Evolutionary conservation across 768 basidiomycete species (phyloP).

Genomic region (Imleria badia): DNA sequence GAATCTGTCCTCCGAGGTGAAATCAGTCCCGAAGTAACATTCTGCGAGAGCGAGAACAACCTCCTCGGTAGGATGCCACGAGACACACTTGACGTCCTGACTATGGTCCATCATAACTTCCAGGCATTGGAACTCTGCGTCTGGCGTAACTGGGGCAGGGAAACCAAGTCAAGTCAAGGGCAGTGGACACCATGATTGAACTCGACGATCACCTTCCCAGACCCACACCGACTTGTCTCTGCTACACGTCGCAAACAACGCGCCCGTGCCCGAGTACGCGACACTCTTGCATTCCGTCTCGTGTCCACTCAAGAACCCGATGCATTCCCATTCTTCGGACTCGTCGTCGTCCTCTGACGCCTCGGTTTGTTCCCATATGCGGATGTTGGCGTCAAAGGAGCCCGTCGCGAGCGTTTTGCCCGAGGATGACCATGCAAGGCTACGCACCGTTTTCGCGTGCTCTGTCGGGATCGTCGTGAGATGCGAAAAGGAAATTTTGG

Average conservation of each 20-base stretch:
- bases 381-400: conserved; percentile 91
- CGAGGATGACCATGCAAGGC: conserved; percentile 85
- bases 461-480: conserved; percentile 74
- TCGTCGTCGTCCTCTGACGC: conserved; percentile 39
- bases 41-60: conserved; percentile 39
- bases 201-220: conserved; percentile 77
- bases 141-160: conserved; percentile 69
- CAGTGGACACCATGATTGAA: neutral
- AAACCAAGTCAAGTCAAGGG: too few relatives aligned
- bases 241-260: conserved; percentile 88
- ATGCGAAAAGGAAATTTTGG: conserved; percentile 41
- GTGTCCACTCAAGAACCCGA: conserved; percentile 86
- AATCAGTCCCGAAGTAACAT: conserved; percentile 5
- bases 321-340: conserved; percentile 81
- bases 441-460: conserved; percentile 85
- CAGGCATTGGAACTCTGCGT: conserved; percentile 92
- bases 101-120: conserved; percentile 95
- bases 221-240: conserved; percentile 99
- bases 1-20: conserved; percentile 55
- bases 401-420: conserved; percentile 86
- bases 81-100: conserved; percentile 93
- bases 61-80: conserved; percentile 96
- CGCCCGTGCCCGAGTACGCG: conserved; percentile 72
- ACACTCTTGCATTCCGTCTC: conserved; percentile 96
- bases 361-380: conserved; percentile 80